These are phyloP conservation scores for Nannochloropsis granulata DNA, from an alignment of 108 stramenopile genomes.

Conservation along the genomic window DNA sequence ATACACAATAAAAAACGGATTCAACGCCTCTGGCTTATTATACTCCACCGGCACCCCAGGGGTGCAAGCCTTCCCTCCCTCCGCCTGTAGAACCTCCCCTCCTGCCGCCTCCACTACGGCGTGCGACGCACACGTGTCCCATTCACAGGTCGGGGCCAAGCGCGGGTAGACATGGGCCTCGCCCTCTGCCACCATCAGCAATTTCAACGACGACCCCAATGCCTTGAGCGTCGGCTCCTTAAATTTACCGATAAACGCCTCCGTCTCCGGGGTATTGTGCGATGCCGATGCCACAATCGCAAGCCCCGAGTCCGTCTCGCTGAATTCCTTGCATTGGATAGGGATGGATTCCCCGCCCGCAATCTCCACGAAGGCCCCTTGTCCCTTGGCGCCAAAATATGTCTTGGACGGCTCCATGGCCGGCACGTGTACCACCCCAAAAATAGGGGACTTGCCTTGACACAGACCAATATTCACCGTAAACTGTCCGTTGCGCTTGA, in stretches of 20 bases:
- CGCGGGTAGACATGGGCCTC: conserved; percentile 29
- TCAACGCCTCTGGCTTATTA: conserved; percentile 33
- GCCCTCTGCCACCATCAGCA: conserved; percentile 33
- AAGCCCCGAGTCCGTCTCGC: conserved; percentile 20
- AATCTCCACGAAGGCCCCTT: conserved; percentile 24
- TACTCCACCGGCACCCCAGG: conserved; percentile 23
- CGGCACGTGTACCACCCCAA: conserved; percentile 32
- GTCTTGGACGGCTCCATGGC: conserved; percentile 23
- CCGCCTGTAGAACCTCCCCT: conserved; percentile 28
- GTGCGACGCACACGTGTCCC: conserved; percentile 35
- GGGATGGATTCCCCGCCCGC: neutral
- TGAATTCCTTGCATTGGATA: conserved; percentile 1
- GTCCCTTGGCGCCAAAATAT: conserved; percentile 28
- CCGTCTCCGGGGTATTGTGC: conserved; percentile 30
- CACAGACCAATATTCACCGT: conserved; percentile 33
- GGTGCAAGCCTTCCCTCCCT: conserved; percentile 21
- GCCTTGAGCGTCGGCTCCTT: conserved; percentile 14
- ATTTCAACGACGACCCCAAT: conserved; percentile 30
- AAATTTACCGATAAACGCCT: conserved; percentile 32
- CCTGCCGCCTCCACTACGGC: conserved; percentile 17
- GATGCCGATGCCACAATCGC: conserved; percentile 23
- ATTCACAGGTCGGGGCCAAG: conserved; percentile 29
- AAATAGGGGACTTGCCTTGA: conserved; percentile 7
- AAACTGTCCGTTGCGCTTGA: conserved; percentile 39
- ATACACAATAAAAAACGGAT: conserved; percentile 37